A percentile compares a stretch with the other conserved stretches of the same genome.
Conservation (phyloP, 306 rosid species). For the Carpinus viminea region DNA sequence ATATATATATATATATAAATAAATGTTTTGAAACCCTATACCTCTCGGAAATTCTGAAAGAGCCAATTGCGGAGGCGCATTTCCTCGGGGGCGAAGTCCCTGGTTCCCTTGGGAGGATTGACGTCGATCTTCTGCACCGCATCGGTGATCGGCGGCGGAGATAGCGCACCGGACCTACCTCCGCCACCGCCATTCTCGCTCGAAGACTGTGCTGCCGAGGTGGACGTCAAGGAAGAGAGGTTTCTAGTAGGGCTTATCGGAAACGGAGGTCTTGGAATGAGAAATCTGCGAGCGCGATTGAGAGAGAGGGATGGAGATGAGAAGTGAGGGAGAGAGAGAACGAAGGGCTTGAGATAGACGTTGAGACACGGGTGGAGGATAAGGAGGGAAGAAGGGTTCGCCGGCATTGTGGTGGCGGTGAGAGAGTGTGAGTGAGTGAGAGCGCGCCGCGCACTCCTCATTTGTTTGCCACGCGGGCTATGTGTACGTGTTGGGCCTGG, state of each 20-base stretch:
- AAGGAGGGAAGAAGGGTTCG: slow-evolving; percentile 47
- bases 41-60: slow-evolving; percentile 82
- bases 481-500: neutral
- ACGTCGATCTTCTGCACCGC: slow-evolving; percentile 69
- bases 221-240: slow-evolving; percentile 43
- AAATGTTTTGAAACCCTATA: neutral
- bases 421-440: neutral
- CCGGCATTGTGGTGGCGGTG: slow-evolving; percentile 42
- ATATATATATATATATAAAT: neutral
- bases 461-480: neutral
- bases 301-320: slow-evolving; percentile 47
- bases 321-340: slow-evolving; percentile 36
- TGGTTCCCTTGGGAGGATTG: slow-evolving; percentile 91
- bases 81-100: slow-evolving; percentile 89
- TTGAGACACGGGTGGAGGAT: slow-evolving; percentile 53
- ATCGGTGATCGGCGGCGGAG: slow-evolving; percentile 49
- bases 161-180: slow-evolving; percentile 64
- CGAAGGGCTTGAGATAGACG: slow-evolving; percentile 46
- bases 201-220: slow-evolving; percentile 41
- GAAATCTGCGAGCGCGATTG: slow-evolving; percentile 28
- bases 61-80: slow-evolving; percentile 90
- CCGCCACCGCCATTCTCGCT: slow-evolving; percentile 39
- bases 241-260: slow-evolving; percentile 19
- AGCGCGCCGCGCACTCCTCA: neutral
- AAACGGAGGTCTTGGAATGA: slow-evolving; percentile 24